Evolutionary conservation across 73 alveolate species (phyloP).

Genomic region (Stentor coeruleus): DNA sequence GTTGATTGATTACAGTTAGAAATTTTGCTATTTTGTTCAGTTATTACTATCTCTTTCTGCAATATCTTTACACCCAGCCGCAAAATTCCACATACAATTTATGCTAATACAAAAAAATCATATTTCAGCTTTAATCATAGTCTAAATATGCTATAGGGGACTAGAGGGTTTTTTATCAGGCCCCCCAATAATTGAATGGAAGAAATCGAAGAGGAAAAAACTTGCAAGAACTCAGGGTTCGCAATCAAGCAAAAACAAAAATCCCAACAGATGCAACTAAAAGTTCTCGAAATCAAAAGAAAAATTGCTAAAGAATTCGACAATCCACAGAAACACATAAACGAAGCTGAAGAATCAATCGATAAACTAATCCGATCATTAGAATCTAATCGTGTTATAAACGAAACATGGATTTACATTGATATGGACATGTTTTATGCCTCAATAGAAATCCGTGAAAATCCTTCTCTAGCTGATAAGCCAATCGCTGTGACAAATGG

Average conservation of each 20-base stretch:
- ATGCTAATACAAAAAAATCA: no score
- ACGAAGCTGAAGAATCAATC: conserved; percentile 25
- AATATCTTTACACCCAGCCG: no score
- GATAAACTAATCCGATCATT: conserved; percentile 18
- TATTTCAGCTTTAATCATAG: no score
- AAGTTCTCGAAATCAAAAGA: conserved; percentile 27
- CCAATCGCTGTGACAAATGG: conserved; percentile 95
- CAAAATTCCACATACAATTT: no score
- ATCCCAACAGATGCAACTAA: conserved; percentile 35
- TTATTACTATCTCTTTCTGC: no score
- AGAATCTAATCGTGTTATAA: conserved; percentile 35
- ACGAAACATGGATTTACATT: conserved; percentile 81
- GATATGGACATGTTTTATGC: conserved; percentile 99
- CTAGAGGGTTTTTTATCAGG: no score
- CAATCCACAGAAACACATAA: conserved; percentile 27
- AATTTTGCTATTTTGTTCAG: no score
- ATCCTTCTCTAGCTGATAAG: conserved; percentile 81
- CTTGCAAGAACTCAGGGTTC: conserved; percentile 53
- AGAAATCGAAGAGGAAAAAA: conserved; percentile 25
- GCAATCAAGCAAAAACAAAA: conserved; percentile 40
- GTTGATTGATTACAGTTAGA: no score
- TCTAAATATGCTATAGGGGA: no score
- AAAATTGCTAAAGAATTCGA: conserved; percentile 35
- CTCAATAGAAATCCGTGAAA: conserved; percentile 93
- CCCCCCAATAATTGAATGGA: conserved; percentile 9